Conservation (phyloP, 2,329 filamentous ascomycete species). For the Davidsoniella eucalypti region DNA sequence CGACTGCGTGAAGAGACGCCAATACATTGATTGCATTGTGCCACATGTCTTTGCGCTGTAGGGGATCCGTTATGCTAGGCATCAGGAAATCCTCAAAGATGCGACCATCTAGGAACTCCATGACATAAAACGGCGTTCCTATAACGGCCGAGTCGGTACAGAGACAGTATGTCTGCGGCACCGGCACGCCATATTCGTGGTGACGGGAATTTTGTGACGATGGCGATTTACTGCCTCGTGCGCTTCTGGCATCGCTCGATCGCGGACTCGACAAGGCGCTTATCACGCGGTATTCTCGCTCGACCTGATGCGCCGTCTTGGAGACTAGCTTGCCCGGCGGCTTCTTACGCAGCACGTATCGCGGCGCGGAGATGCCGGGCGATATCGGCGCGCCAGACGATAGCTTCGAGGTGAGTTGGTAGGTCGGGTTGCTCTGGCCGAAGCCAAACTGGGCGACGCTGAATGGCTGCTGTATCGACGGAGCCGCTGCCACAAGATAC, state of each 20-base stretch:
- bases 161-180: conserved; percentile 66
- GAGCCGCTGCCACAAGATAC: conserved; percentile 37
- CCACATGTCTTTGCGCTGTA: conserved; percentile 64
- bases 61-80: conserved; percentile 49
- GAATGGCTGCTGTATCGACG: neutral
- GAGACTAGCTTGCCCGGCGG: conserved; percentile 87
- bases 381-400: neutral
- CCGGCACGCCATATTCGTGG: conserved; percentile 41
- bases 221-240: too few relatives aligned
- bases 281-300: conserved; percentile 86
- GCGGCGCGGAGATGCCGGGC: conserved; percentile 35
- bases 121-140: conserved; percentile 90
- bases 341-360: conserved; percentile 92
- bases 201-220: neutral
- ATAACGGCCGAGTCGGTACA: conserved; percentile 70
- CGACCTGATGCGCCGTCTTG: conserved; percentile 88
- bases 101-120: conserved; percentile 86
- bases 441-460: conserved; percentile 60
- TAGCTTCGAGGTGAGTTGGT: conserved; percentile 54
- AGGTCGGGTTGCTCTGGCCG: conserved; percentile 94
- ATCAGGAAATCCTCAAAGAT: conserved; percentile 83
- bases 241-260: conserved; percentile 34
- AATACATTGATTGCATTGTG: conserved; percentile 67
- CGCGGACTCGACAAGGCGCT: conserved; percentile 46
- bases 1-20: conserved; percentile 67